Conservation (phyloP, 768 basidiomycete genomes). For the Rhizopogon vesiculosus region DNA sequence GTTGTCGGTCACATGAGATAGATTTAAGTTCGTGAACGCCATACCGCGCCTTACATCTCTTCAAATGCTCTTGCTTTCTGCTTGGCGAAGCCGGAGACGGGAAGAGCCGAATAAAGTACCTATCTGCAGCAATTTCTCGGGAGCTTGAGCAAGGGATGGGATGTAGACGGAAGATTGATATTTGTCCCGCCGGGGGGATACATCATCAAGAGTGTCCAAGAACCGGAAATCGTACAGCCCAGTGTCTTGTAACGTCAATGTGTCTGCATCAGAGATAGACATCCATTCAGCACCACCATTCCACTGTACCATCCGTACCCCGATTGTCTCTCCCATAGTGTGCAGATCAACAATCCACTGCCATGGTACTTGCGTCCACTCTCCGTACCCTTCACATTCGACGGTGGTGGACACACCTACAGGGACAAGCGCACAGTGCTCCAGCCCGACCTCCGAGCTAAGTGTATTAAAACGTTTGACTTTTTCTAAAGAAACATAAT, state of each 20-base stretch:
- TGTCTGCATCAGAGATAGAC: conserved; percentile 32
- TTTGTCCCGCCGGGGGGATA: conserved; percentile 27
- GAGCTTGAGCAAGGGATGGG: conserved; percentile 32
- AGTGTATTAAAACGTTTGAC: conserved; percentile 42
- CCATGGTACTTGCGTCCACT: conserved; percentile 67
- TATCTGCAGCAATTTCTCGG: conserved; percentile 56
- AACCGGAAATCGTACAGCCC: conserved; percentile 63
- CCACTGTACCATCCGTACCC: background rate
- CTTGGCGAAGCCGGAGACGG: conserved; percentile 48
- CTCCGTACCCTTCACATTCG: conserved; percentile 58
- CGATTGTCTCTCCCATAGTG: conserved; percentile 14
- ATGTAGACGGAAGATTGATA: conserved; percentile 42
- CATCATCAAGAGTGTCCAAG: conserved; percentile 36
- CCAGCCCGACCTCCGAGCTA: conserved; percentile 46
- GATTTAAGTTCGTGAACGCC: conserved; percentile 46
- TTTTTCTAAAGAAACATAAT: conserved; percentile 51
- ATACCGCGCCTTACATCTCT: conserved; percentile 48
- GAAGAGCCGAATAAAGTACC: conserved; percentile 78
- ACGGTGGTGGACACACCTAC: conserved; percentile 32
- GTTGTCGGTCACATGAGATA: conserved; percentile 37
- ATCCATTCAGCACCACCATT: background rate
- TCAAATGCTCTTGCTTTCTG: conserved; percentile 38
- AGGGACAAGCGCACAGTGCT: conserved; percentile 44
- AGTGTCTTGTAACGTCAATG: conserved; percentile 46
- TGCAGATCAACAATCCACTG: conserved; percentile 60